phyloP scores from a whole-genome alignment of 1,284 basidiomycete species.

The Cutaneotrichosporon mucoides region DNA sequence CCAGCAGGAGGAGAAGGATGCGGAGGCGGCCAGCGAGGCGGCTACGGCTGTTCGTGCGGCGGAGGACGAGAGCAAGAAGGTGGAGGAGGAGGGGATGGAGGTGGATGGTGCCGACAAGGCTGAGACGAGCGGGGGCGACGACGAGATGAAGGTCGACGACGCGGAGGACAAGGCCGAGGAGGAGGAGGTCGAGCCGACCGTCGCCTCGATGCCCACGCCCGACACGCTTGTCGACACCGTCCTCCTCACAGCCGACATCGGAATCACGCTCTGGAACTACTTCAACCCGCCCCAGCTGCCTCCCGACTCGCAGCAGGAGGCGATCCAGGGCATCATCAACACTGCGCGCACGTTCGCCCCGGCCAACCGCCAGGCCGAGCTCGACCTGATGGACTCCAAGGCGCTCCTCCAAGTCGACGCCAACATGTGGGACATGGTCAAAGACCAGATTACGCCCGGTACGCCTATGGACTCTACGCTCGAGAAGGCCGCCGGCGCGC shows the following conservation, averaged over 20 bases:
- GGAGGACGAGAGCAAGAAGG: no score
- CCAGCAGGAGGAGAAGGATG: slow-evolving; percentile 8
- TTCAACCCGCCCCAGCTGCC: slow-evolving; percentile 26
- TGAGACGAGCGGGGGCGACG: slow-evolving; percentile 5
- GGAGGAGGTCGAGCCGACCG: slow-evolving; percentile 25
- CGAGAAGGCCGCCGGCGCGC: slow-evolving; percentile 32
- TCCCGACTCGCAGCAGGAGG: slow-evolving; percentile 30
- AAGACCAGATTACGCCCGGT: slow-evolving; percentile 27
- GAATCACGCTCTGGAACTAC: slow-evolving; percentile 39
- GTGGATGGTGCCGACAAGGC: slow-evolving; percentile 13
- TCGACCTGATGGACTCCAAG: slow-evolving; percentile 42
- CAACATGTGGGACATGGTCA: slow-evolving; percentile 40
- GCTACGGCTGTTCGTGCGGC: slow-evolving; percentile 4
- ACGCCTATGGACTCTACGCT: slow-evolving; percentile 27
- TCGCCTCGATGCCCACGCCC: slow-evolving; percentile 36
- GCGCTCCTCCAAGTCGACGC: slow-evolving; percentile 38
- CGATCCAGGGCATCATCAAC: slow-evolving; percentile 31
- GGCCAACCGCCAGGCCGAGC: slow-evolving; percentile 35
- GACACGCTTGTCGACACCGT: slow-evolving; percentile 41
- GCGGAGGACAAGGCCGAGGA: slow-evolving; percentile 50
- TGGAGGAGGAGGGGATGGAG: slow-evolving; percentile 8
- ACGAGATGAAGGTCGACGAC: slow-evolving; percentile 18
- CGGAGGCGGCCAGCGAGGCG: slow-evolving; percentile 6
- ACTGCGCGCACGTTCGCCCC: slow-evolving; percentile 24
- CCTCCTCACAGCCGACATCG: slow-evolving; percentile 32